phyloP scores from a whole-genome alignment of 129 eudicot species.

The Dittrichia graveolens region DNA sequence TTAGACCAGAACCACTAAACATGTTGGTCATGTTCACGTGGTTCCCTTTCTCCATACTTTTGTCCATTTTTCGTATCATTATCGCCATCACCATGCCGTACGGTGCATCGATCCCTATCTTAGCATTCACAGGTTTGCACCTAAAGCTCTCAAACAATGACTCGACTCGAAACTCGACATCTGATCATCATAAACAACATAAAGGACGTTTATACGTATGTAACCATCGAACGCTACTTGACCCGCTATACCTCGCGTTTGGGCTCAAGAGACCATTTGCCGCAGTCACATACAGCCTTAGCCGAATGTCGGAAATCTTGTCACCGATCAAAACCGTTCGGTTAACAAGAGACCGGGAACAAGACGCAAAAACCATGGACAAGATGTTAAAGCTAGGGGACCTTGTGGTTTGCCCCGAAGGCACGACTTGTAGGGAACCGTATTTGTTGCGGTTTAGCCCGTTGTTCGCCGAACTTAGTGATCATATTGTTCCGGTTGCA shows the following conservation, averaged over 20 bases:
- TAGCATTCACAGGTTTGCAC: slow-evolving; percentile 46
- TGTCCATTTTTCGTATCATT: slow-evolving; percentile 42
- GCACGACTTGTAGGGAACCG: slow-evolving; percentile 86
- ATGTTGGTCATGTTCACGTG: slow-evolving; percentile 59
- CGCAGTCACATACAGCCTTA: slow-evolving; percentile 68
- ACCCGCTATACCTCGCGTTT: slow-evolving; percentile 54
- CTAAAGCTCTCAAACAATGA: slow-evolving; percentile 35
- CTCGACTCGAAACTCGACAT: neutral
- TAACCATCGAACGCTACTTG: slow-evolving; percentile 68
- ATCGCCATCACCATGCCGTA: slow-evolving; percentile 42
- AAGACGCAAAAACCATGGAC: slow-evolving; percentile 55
- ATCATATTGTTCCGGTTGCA: slow-evolving; percentile 68
- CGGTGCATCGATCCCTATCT: slow-evolving; percentile 29
- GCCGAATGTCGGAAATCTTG: slow-evolving; percentile 57
- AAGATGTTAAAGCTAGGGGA: slow-evolving; percentile 57
- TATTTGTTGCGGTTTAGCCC: slow-evolving; percentile 72
- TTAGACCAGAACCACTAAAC: slow-evolving; percentile 49
- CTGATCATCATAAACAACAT: slow-evolving; percentile 21
- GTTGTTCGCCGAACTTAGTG: slow-evolving; percentile 61
- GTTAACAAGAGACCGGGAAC: slow-evolving; percentile 49
- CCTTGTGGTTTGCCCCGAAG: slow-evolving; percentile 78
- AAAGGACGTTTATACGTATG: slow-evolving; percentile 64
- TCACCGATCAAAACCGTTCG: slow-evolving; percentile 71
- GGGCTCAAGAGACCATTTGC: slow-evolving; percentile 46
- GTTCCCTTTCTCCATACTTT: slow-evolving; percentile 55